A percentile compares a stretch with the other conserved stretches of the same genome.
Conservation (phyloP, 73 alveolate species). For the Urostyla sp. region DNA sequence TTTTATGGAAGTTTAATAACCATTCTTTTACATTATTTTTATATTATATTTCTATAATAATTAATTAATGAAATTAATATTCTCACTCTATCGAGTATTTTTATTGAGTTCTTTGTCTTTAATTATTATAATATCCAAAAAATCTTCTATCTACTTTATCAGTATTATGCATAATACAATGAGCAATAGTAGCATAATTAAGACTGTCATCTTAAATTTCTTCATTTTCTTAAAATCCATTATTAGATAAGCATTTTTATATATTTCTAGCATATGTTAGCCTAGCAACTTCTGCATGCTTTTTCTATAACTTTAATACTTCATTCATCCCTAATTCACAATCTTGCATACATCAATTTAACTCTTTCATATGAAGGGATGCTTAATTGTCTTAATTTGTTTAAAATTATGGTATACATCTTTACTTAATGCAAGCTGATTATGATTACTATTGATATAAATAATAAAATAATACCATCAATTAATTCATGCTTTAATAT, state of each 20-base stretch:
- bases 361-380: neutral
- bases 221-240: conserved; percentile 7
- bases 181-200: conserved; percentile 32
- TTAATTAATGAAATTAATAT: no score
- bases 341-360: conserved; percentile 11
- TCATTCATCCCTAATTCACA: conserved; percentile 45
- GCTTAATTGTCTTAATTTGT: neutral
- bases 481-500: conserved; percentile 9
- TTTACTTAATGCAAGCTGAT: conserved; percentile 19
- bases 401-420: conserved; percentile 3
- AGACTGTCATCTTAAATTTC: neutral
- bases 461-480: neutral
- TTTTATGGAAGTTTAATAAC: no score
- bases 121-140: conserved; percentile 52
- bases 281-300: conserved; percentile 44
- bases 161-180: conserved; percentile 51
- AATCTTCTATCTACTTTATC: conserved; percentile 55
- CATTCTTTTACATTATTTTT: no score
- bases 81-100: no score
- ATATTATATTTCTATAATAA: no score
- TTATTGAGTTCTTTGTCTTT: conserved; percentile 19
- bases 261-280: conserved; percentile 49
- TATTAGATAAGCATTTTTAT: conserved; percentile 25
- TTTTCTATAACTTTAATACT: conserved; percentile 11
- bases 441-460: conserved; percentile 2